These are phyloP conservation scores for Harringtonia aguacate DNA, from an alignment of 2,329 filamentous ascomycete genomes.

Conservation along the genomic window DNA sequence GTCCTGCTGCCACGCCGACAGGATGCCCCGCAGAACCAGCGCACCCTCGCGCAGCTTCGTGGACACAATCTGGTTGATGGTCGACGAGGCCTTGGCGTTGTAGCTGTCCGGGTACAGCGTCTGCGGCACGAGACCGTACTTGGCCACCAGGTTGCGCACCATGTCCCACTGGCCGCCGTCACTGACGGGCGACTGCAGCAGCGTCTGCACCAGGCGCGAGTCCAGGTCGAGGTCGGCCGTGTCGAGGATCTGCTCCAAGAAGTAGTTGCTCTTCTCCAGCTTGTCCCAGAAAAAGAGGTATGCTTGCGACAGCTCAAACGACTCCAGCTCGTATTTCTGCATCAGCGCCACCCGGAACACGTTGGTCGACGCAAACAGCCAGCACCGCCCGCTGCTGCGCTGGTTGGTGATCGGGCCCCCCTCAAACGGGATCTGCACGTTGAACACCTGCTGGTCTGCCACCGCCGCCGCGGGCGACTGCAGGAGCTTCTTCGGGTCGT, in stretches of 20 bases:
- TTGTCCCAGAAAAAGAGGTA: constrained; percentile 95
- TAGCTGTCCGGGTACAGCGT: constrained; percentile 70
- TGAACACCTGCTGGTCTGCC: constrained; percentile 70
- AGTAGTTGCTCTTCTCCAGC: constrained; percentile 84
- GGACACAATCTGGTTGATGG: constrained; percentile 65
- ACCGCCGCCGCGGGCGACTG: constrained; percentile 52
- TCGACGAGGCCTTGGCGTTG: constrained; percentile 61
- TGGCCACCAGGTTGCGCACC: constrained; percentile 74
- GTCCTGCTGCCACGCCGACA: neutral
- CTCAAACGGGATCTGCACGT: constrained; percentile 70
- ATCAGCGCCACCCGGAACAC: constrained; percentile 83
- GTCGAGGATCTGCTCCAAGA: constrained; percentile 73
- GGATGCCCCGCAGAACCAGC: constrained; percentile 54
- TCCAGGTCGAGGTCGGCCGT: constrained; percentile 63
- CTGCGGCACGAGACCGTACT: constrained; percentile 84
- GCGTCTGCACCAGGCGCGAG: constrained; percentile 57
- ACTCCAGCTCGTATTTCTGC: constrained; percentile 66
- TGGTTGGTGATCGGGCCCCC: constrained; percentile 80
- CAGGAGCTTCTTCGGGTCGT: constrained; percentile 56
- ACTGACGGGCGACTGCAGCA: constrained; percentile 57
- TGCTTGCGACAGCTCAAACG: constrained; percentile 77
- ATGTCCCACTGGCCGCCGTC: constrained; percentile 92
- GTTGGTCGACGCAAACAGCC: constrained; percentile 88
- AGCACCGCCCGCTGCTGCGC: constrained; percentile 71
- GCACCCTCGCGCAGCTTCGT: constrained; percentile 83